These are phyloP conservation scores for Fusarium sp. DNA, from an alignment of 2,329 filamentous ascomycete genomes.

Conservation along the genomic window DNA sequence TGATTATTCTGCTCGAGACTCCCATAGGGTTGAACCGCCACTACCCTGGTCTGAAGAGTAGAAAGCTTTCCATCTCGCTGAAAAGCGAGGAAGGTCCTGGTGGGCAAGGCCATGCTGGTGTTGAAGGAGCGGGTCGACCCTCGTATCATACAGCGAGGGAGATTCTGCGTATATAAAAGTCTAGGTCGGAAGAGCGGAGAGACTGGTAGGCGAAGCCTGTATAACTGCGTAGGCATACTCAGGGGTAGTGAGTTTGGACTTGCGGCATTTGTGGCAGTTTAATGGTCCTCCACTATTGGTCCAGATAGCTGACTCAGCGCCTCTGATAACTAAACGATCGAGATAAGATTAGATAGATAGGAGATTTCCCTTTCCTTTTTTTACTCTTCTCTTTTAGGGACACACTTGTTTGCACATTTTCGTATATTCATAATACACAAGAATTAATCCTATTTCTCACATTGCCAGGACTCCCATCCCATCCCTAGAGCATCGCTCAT, in stretches of 20 bases:
- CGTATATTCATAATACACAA: neutral
- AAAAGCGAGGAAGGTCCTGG: conserved; percentile 50
- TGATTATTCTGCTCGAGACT: conserved; percentile 60
- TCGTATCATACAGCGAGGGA: neutral
- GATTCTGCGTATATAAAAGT: neutral
- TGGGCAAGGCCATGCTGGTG: conserved; percentile 31
- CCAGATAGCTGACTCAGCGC: neutral
- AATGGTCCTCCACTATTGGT: neutral
- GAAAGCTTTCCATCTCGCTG: conserved; percentile 55
- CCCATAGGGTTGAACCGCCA: conserved; percentile 57
- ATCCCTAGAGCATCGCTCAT: neutral
- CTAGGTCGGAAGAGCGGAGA: neutral
- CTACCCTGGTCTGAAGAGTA: conserved; percentile 54
- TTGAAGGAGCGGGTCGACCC: neutral
- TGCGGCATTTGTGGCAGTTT: neutral
- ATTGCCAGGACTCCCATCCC: neutral
- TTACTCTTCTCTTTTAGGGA: neutral
- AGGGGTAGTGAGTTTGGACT: neutral
- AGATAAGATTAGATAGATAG: neutral
- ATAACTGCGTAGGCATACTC: neutral
- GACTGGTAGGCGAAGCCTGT: neutral
- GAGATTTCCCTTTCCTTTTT: neutral
- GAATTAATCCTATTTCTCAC: neutral
- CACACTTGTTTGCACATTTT: neutral
- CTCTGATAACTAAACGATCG: neutral